Percentiles rank a stretch among this genome's conserved stretches.
These are phyloP conservation scores for Drechslerella coelobrocha DNA, from an alignment of 2,329 filamentous ascomycete genomes.

Conservation along the genomic window DNA sequence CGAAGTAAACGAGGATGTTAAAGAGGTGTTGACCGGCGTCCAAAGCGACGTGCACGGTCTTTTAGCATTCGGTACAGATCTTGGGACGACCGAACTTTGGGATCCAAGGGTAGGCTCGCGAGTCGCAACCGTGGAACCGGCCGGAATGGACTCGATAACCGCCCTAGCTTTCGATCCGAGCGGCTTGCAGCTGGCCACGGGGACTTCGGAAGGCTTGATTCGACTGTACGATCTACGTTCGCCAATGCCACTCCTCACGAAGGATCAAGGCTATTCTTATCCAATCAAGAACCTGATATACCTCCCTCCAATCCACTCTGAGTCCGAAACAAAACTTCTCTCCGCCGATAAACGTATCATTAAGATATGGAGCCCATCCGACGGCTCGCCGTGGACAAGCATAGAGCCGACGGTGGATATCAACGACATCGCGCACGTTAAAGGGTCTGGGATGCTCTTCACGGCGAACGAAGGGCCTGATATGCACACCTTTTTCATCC, in stretches of 20 bases:
- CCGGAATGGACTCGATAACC: conserved; percentile 61
- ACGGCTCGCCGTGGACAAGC: conserved; percentile 89
- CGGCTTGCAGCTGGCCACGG: conserved; percentile 83
- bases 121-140: conserved; percentile 64
- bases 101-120: conserved; percentile 83
- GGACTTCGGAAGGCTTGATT: conserved; percentile 85
- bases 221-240: conserved; percentile 92
- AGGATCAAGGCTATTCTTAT: conserved; percentile 95
- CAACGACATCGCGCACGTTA: conserved; percentile 92
- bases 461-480: conserved; percentile 97
- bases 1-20: conserved; percentile 82
- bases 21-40: conserved; percentile 85
- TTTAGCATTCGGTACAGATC: conserved; percentile 87
- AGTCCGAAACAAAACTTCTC: conserved; percentile 83
- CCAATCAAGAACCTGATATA: conserved; percentile 83
- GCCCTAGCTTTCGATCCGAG: conserved; percentile 84
- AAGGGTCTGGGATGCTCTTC: conserved; percentile 89
- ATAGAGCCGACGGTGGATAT: conserved; percentile 94
- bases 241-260: conserved; percentile 81
- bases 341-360: conserved; percentile 95
- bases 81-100: conserved; percentile 98
- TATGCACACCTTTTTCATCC: conserved; percentile 93
- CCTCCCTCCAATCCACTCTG: conserved; percentile 67
- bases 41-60: conserved; percentile 91
- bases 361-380: conserved; percentile 89